Evolutionary conservation across 768 basidiomycete genomes (phyloP), one percentile per base, ranked within the genome.

Genomic region (Mycena chlorophos): DNA sequence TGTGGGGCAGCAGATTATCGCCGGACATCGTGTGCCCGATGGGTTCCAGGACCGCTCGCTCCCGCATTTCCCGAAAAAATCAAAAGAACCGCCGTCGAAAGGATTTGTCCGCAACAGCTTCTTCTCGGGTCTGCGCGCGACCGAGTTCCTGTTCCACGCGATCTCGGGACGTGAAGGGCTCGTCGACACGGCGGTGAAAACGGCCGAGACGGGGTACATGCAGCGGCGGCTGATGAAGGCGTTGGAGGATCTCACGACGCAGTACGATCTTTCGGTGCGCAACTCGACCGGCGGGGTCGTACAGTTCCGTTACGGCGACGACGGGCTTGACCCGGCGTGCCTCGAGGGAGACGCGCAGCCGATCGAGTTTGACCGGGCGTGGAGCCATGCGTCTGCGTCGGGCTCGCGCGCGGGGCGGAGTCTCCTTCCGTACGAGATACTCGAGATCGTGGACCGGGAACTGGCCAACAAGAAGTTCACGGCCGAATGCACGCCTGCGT

Each of bases 181-280:
- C 50, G 96, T 99, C 66, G 97, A 99, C 74, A 99, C 97, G 0
- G 97, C 97, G 23, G 97, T 99, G 73, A 99, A 99, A 75, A 99
- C 97, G 0, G 97, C 97, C 14, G 97, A 99, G 72, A 99, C 97
- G 1, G 97, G 97, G 38, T 99, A 99, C 75, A 99, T 99, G 96
- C 94, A 96, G 67, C 86, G 97, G 48, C 91, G 97, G 54, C 72
- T 99, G 58, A 98, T 99, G 97, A 99, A 99, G 70, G 96, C 96
- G 2, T 73, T 99, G 62, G 97, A 99, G 68, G 97, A 99, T 74
- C 76, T 99, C 31, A 94, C 92, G 2, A 93, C 91, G 0, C 93
- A 96, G 54, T 99, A 99, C 68, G 97, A 99, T 71, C 73, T 94
- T 22, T 94, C 94, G 8, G 96, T 99, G 22, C 84, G 97, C 27